Percentiles rank a stretch among this genome's conserved stretches.
These are phyloP conservation scores for Immersiella caudata DNA, from an alignment of 495 filamentous ascomycete species.

Conservation along the genomic window DNA sequence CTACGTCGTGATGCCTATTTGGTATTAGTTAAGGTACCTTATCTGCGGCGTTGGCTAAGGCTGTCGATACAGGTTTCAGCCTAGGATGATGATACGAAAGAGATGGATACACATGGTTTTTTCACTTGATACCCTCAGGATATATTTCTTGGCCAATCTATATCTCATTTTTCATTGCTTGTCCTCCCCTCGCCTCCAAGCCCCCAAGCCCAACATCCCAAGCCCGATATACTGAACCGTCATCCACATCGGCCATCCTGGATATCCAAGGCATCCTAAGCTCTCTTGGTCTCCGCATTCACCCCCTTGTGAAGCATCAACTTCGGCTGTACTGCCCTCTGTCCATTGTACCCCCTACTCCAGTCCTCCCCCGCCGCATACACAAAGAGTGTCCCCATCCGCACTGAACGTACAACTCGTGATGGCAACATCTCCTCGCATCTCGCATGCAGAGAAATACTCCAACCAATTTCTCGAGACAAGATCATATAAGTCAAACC, in stretches of 20 bases:
- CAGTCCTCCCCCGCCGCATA: background rate
- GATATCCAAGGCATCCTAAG: background rate
- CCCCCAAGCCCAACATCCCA: background rate
- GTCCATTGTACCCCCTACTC: background rate
- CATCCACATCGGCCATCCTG: too few species aligned
- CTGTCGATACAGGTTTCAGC: background rate
- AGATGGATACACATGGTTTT: background rate
- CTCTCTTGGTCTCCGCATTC: background rate
- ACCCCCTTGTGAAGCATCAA: background rate
- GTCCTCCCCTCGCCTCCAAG: background rate
- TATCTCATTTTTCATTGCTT: background rate
- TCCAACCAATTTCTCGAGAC: background rate
- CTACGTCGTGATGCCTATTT: background rate
- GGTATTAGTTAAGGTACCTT: too few species aligned
- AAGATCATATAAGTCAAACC: background rate
- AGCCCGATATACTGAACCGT: background rate
- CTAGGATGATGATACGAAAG: background rate
- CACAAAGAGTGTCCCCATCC: background rate
- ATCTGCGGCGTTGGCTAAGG: background rate
- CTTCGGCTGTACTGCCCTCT: background rate
- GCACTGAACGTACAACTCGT: background rate
- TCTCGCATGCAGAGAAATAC: background rate
- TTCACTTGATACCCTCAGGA: background rate
- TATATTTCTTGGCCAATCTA: background rate
- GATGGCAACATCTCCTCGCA: background rate